Conservation (phyloP, 352 stramenopile species). For the Pilasporangium apinafurcum region DNA sequence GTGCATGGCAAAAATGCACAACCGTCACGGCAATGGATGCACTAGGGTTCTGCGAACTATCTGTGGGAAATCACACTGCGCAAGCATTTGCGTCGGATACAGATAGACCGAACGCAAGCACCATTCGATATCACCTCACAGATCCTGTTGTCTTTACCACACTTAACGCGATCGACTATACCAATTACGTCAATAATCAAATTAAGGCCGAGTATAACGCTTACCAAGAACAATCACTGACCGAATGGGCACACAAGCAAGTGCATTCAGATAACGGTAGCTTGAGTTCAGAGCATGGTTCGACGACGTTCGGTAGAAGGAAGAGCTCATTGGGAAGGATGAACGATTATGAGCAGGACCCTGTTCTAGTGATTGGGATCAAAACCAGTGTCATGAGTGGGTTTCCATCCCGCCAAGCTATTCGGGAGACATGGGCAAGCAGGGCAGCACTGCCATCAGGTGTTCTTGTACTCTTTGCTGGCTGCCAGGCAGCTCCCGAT, state of each 20-base stretch:
- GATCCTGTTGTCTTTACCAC: conserved; percentile 1
- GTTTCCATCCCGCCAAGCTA: conserved; percentile 19
- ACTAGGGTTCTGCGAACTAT: background rate
- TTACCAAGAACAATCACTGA: conserved; percentile 2
- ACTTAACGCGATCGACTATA: background rate
- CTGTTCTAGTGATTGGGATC: conserved; percentile 33
- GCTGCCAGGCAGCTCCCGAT: conserved; percentile 11
- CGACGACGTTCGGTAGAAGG: too few relatives aligned
- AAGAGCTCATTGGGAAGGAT: background rate
- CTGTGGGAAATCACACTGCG: conserved; percentile 1
- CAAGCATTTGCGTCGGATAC: background rate
- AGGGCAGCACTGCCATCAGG: conserved; percentile 3
- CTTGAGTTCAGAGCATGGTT: too few relatives aligned
- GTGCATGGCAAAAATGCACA: background rate
- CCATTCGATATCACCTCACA: too few relatives aligned
- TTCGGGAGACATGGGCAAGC: conserved; percentile 37
- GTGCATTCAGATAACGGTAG: background rate
- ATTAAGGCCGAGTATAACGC: background rate
- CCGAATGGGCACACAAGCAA: conserved; percentile 4
- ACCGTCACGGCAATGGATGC: too few relatives aligned
- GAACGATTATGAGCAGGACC: background rate
- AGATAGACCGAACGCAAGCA: background rate
- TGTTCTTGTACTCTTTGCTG: conserved; percentile 30
- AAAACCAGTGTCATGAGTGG: conserved; percentile 32
- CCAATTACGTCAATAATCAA: background rate